Base-by-base conservation (phyloP, 306 rosid species). In the Casuarina equisetifolia region DNA sequence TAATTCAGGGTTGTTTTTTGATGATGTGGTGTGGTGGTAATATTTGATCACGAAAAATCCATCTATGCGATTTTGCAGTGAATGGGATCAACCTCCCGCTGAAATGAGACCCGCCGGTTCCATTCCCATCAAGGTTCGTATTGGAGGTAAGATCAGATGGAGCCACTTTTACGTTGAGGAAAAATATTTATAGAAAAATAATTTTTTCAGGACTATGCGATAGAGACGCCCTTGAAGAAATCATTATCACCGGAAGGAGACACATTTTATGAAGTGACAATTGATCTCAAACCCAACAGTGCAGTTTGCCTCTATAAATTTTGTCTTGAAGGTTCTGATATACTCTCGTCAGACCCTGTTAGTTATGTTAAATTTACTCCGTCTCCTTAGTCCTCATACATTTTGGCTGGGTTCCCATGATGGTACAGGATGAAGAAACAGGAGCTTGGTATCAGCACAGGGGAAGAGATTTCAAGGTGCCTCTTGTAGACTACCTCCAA, bases 31-130 rank as follows among this genome's bases (percentile, higher is more conserved):
- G 48, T 40, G 48, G 35, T 50, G 13, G 58, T 16, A 8, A 17
- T 40, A 16, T 40, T 6, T 67, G 44, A 67, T 42, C 15, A 67
- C 40, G 15, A 4, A 67, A 66, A 35, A 42, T 20, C 48, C 20
- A 20, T 67, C 6, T 17, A 40, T 66, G 3, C 5, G 11, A 15
- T 42, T 78, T 74, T 82, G 78, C 86, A 96, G 98, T 51, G 99
- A 96, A 77, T 92, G 99, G 99, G 98, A 93, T 88, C 98, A 96
- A 61, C 97, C 99, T 85, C 98, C 98, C 70, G 78, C 57, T 36
- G 90, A 85, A 86, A 89, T 92, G 94, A 88, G 82, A 79, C 97
- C 98, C 43, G 81, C 90, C 39, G 96, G 88, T 78, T 96, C 99
- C 52, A 52, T 92, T 79, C 82, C 88, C 57, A 85, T 96, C 76